These are phyloP conservation scores for Austropuccinia psidii DNA, from an alignment of 1,284 basidiomycete species.

Conservation along the genomic window DNA sequence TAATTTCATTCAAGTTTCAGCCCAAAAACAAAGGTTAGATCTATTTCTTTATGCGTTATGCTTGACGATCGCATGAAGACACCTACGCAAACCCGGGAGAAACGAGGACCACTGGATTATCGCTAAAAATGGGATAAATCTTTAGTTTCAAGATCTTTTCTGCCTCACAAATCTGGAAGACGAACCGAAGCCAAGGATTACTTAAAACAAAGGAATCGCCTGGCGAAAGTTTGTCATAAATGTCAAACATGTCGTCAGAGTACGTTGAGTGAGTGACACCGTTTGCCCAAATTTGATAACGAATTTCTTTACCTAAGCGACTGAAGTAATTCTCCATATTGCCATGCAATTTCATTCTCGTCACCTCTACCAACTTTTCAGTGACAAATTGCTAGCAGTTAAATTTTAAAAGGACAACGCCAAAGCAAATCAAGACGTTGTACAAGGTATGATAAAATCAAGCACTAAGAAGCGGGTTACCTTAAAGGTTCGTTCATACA, in stretches of 20 bases:
- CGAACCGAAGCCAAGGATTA: conserved; percentile 24
- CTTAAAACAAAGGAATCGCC: conserved; percentile 23
- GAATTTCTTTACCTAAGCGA: conserved; percentile 24
- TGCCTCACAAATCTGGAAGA: background rate
- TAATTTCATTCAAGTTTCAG: background rate
- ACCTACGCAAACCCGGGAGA: conserved; percentile 30
- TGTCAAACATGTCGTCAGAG: no score
- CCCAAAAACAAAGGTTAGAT: background rate
- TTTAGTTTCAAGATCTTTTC: background rate
- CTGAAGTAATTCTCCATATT: conserved; percentile 24
- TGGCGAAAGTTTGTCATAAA: background rate
- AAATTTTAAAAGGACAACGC: background rate
- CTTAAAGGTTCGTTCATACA: conserved; percentile 26
- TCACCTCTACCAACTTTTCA: conserved; percentile 17
- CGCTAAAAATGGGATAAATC: background rate
- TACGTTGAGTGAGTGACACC: no score
- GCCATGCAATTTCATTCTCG: conserved; percentile 15
- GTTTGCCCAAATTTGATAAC: no score
- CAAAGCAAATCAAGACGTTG: no score
- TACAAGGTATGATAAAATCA: background rate
- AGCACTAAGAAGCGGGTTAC: background rate
- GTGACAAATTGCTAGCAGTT: conserved; percentile 14
- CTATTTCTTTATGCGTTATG: no score
- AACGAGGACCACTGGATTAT: conserved; percentile 32
- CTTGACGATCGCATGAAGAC: background rate